Evolutionary conservation across 768 basidiomycete species (phyloP).

Genomic region (Trametes meyenii): DNA sequence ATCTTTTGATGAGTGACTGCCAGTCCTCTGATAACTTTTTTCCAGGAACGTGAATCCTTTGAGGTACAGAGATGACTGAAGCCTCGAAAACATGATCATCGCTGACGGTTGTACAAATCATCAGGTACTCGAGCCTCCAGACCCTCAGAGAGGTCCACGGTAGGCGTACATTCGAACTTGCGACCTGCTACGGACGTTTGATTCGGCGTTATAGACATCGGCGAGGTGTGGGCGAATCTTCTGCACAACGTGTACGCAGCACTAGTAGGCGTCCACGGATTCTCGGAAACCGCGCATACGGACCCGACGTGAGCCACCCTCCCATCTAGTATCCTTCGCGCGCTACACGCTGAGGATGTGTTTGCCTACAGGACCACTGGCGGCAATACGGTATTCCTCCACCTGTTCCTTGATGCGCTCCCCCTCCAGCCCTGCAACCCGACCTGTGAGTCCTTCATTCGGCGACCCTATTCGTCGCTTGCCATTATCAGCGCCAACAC

Average conservation of each 20-base stretch:
- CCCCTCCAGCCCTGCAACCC: slow-evolving; percentile 50
- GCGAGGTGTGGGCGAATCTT: neutral
- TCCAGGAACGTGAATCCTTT: slow-evolving; percentile 42
- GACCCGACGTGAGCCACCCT: slow-evolving; percentile 42
- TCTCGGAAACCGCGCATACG: neutral
- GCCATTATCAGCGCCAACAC: neutral
- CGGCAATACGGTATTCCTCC: slow-evolving; percentile 55
- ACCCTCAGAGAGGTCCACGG: slow-evolving; percentile 48
- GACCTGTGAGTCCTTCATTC: slow-evolving; percentile 41
- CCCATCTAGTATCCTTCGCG: neutral
- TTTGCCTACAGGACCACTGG: slow-evolving; percentile 31
- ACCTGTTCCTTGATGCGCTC: slow-evolving; percentile 53
- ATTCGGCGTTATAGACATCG: neutral
- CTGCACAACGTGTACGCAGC: neutral
- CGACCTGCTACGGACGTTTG: too few relatives aligned
- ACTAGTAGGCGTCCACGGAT: neutral
- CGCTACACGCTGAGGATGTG: too few relatives aligned
- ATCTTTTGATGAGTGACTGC: neutral
- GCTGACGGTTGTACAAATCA: neutral
- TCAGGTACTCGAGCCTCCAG: slow-evolving; percentile 33
- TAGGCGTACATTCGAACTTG: slow-evolving; percentile 18
- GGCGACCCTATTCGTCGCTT: neutral
- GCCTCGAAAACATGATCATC: too few relatives aligned
- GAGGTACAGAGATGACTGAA: slow-evolving; percentile 32
- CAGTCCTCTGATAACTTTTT: slow-evolving; percentile 30